Conservation (phyloP, 495 filamentous ascomycete species). For the Cladorrhinum samala region DNA sequence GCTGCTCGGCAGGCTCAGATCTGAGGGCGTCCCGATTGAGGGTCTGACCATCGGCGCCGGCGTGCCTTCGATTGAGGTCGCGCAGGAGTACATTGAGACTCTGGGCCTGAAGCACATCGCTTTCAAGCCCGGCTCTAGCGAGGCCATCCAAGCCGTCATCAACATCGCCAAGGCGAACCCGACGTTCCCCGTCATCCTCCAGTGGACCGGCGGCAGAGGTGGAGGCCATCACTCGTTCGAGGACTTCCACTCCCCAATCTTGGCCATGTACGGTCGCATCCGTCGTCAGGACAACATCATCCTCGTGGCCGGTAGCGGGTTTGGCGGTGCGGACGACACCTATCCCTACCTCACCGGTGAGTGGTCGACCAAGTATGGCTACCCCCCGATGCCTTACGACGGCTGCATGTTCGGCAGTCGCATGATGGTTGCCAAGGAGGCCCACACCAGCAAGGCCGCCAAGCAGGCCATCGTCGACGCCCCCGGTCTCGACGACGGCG, state of each 20-base stretch:
- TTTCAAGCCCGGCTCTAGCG: slow-evolving; percentile 89
- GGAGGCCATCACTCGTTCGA: slow-evolving; percentile 94
- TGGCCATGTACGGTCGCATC: slow-evolving; percentile 86
- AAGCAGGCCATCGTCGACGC: slow-evolving; percentile 95
- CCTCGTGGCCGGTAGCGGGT: slow-evolving; percentile 84
- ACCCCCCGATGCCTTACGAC: slow-evolving; percentile 91
- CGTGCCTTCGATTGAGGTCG: slow-evolving; percentile 89
- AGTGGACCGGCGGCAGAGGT: slow-evolving; percentile 93
- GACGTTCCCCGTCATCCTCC: slow-evolving; percentile 79
- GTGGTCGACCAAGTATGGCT: slow-evolving; percentile 80
- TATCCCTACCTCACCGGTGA: slow-evolving; percentile 87
- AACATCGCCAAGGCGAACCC: slow-evolving; percentile 87
- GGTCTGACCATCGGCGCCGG: slow-evolving; percentile 92
- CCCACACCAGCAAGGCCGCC: slow-evolving; percentile 84
- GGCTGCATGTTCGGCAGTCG: slow-evolving; percentile 85
- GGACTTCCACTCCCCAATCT: slow-evolving; percentile 87
- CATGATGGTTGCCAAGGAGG: slow-evolving; percentile 93
- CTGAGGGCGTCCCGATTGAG: slow-evolving; percentile 87
- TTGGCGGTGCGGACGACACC: slow-evolving; percentile 84
- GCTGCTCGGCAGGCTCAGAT: slow-evolving; percentile 72
- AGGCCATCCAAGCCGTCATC: slow-evolving; percentile 84
- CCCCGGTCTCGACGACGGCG: slow-evolving; percentile 73
- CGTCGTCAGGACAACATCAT: slow-evolving; percentile 78
- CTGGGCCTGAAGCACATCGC: slow-evolving; percentile 91
- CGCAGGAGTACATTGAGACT: slow-evolving; percentile 88